phyloP scores from a whole-genome alignment of 2,329 filamentous ascomycete species.

The Beauveria sp. region DNA sequence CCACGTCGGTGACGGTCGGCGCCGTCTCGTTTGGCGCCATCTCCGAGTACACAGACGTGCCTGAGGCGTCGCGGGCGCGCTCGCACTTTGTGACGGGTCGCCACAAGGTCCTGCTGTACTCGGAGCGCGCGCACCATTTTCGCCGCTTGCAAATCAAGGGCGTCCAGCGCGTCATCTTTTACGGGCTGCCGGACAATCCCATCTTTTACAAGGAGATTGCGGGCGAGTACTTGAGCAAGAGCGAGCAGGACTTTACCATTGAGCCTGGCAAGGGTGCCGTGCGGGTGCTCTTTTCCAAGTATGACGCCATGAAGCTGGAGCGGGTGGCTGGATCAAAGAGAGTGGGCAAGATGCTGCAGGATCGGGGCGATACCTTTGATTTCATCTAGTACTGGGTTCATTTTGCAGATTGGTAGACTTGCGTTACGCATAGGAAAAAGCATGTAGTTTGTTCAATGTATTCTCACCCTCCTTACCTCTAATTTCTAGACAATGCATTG shows the following conservation, averaged over 20 bases:
- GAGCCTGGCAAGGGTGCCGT: conserved; percentile 54
- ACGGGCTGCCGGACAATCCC: conserved; percentile 83
- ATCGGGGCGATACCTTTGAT: conserved; percentile 86
- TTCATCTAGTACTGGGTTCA: conserved; percentile 58
- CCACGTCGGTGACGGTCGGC: conserved; percentile 53
- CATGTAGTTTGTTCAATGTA: background rate
- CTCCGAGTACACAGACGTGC: conserved; percentile 76
- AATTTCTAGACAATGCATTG: too few species aligned
- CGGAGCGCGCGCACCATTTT: conserved; percentile 95
- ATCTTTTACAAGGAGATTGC: conserved; percentile 72
- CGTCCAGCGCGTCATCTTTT: conserved; percentile 79
- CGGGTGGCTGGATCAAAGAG: conserved; percentile 76
- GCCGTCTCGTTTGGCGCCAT: conserved; percentile 62
- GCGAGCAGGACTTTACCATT: conserved; percentile 46
- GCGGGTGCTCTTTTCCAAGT: conserved; percentile 70
- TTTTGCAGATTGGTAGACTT: background rate
- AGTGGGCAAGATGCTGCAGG: conserved; percentile 74
- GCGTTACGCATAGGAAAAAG: conserved; percentile 2
- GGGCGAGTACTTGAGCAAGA: conserved; percentile 56
- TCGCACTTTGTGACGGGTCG: conserved; percentile 81
- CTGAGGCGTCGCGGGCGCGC: conserved; percentile 74
- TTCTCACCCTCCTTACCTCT: background rate
- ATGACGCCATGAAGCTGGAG: conserved; percentile 84
- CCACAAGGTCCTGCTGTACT: conserved; percentile 80
- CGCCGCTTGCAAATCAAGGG: conserved; percentile 77